Evolutionary conservation across 495 filamentous ascomycete genomes (phyloP).

Genomic region (Aspergillus hancockii): DNA sequence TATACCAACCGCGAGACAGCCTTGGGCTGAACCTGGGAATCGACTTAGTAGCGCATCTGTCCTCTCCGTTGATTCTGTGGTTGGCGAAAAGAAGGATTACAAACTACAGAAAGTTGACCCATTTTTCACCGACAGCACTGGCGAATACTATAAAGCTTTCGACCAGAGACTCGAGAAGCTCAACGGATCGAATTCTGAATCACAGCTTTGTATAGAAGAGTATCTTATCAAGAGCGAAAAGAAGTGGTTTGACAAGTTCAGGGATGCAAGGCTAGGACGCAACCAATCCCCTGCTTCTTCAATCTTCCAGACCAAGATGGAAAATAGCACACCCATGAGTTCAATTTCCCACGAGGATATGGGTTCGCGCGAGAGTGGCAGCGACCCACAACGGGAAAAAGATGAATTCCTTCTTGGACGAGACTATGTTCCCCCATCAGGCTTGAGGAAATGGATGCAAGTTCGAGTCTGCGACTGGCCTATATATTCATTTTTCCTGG

Average conservation of each 20-base stretch:
- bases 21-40: slow-evolving; percentile 37
- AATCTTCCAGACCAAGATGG: slow-evolving; percentile 37
- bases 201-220: slow-evolving; percentile 66
- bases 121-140: slow-evolving; percentile 69
- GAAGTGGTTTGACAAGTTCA: slow-evolving; percentile 66
- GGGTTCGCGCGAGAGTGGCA: slow-evolving; percentile 39
- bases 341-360: slow-evolving; percentile 42
- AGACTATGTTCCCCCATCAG: slow-evolving; percentile 66
- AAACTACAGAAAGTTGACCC: slow-evolving; percentile 69
- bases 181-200: slow-evolving; percentile 57
- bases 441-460: slow-evolving; percentile 57
- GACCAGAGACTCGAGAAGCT: slow-evolving; percentile 61
- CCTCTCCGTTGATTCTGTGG: slow-evolving; percentile 54
- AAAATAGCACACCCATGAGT: slow-evolving; percentile 33
- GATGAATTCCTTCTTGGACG: slow-evolving; percentile 65
- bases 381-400: slow-evolving; percentile 24
- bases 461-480: slow-evolving; percentile 65
- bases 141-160: slow-evolving; percentile 61
- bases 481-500: slow-evolving; percentile 66
- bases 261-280: slow-evolving; percentile 56
- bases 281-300: slow-evolving; percentile 49
- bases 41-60: slow-evolving; percentile 49
- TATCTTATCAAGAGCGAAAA: slow-evolving; percentile 69
- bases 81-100: slow-evolving; percentile 63
- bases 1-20: slow-evolving; percentile 30